Base-by-base conservation (phyloP, 2,329 filamentous ascomycete species). In the Fusarium sp. region DNA sequence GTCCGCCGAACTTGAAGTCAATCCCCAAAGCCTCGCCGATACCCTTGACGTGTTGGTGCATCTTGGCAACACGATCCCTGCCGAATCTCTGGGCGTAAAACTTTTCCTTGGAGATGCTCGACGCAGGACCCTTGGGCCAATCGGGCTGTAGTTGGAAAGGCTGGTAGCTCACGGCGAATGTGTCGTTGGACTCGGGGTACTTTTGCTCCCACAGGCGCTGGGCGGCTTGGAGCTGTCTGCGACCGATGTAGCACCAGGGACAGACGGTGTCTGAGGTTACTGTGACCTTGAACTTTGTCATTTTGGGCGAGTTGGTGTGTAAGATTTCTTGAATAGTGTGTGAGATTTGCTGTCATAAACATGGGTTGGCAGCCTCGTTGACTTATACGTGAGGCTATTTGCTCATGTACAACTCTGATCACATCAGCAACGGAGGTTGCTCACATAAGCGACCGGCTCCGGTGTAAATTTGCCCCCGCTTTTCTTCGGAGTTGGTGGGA, bases 1-100 rank as follows among this genome's bases (percentile, higher is more conserved):
- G 88, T 56, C 93, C 92, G 14, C 87, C 86, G 68, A 91, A 92
- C 22, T 86, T 76, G 67, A 85, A 83, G 43, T 72, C 62, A 71
- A 86, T 82, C 64, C 80, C 82, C 7, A 80, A 72, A 21, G 73
- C 58, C 5, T 69, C 62, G 17, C 81, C 84, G 4, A 76, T 62
- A 6, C 52, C 58, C 22, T 58, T 55, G 7, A 84, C 57, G 21
- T 77, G 77, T 42, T 73, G 59, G 5, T 77, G 67, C 36, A 80
- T 69, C 65, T 74, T 50, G 2, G 80, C 74, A 2, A 87, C 80
- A 33, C 91, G 87, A 46, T 90, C 87, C 19, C 85, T 80, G 52
- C 94, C 93, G 76, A 96, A 95, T 44, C 76, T 69, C 43, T 78
- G 67, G 38, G 66, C 53, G 71, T 83, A 83, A 44, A 80, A 79